Evolutionary conservation across 1,139 yeast species (phyloP), one percentile per base, ranked within the genome.

Genomic region (Ogataea hybrid): DNA sequence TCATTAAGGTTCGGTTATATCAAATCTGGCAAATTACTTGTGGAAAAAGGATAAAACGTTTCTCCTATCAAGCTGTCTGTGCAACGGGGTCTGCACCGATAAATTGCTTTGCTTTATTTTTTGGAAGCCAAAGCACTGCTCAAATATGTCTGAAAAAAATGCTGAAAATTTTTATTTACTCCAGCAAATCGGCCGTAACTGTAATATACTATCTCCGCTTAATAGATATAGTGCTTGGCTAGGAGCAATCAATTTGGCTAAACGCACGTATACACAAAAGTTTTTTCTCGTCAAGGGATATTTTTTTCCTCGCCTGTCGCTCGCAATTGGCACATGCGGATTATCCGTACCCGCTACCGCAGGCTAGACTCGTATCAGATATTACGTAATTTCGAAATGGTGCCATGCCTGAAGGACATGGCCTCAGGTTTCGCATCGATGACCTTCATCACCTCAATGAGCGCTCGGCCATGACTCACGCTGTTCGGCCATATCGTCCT

Each of bases 1-100:
- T 41, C 25, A 47, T 42, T 48, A 48, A 43, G 14, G n/a, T 30
- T 27, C 9, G 9, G 12, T 15, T 12, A n/a, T 23, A 23, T 23
- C 27, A 23, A 8, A n/a, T 11, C 12, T 23, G 27, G 12, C 12
- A n/a, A n/a, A 11, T 5, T 6, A 5, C 20, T 11, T 4, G 21
- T 16, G 12, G 10, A 17, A 29, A 29, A 7, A 9, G n/a, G 32
- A 18, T 9, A 10, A 23, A 11, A 11, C 5, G 12, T 11, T n/a
- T 23, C 27, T 23, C 27, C 27, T 23, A 11, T 23, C 12, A n/a
- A 23, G 27, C 27, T 10, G 27, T 10, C 12, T 23, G 27, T 23
- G 27, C 27, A 23, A 23, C 10, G 6, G 27, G 12, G 5, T 23
- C 27, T 28, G 31, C 31, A 28, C 32, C 32, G 32, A 16, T 29